Evolutionary conservation across 331 rosid species (phyloP), one percentile per base, ranked within the genome.

Genomic region (Pyrus hybrid): DNA sequence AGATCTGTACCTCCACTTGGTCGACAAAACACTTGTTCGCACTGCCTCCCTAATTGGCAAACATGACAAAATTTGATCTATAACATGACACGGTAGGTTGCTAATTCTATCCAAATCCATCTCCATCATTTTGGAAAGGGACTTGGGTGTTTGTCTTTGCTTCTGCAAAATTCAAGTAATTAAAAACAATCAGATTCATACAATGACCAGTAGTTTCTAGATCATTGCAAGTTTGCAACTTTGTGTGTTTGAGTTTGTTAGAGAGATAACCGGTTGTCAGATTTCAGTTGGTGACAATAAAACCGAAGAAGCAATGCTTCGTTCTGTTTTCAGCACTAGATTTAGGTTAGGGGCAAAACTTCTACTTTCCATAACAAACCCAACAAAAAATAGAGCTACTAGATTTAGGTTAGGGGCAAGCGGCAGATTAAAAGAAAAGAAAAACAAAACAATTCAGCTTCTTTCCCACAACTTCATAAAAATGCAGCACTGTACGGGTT

Each of bases 1-100:
- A 85, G 86, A 89, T 75, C 70, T 89, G 85, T 81, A 85, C 80
- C 91, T 91, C 95, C 95, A 91, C 71, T 85, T 86, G 60, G 87
- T 83, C 1, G 91, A 89, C 74, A 91, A 80, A 69, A 89, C 35
- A 72, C 97, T 86, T 23, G 91, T 91, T 75, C 79, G 79, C 74
- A 80, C 86, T 0, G 90, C 95, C 57, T 89, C 90, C 81, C 66
- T 83, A 47, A 86, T 79, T 2, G 93, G 67, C 82, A 91, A 73
- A 66, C 23, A 30, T 3, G 86, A 79, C 62, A 88, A 75, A 84
- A 90, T 83, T 29, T 79, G 83, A 7, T 90, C 89, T 51, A 62
- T 62, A 23, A 88, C n/a, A 79, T 82, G 86, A 56, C 80, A 87
- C 0, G 92, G 94, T 79, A 87, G 81, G 66, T 70, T 69, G 79